Evolutionary conservation across 1,284 basidiomycete genomes (phyloP).

Genomic region (Paramarasmius palmivorus): DNA sequence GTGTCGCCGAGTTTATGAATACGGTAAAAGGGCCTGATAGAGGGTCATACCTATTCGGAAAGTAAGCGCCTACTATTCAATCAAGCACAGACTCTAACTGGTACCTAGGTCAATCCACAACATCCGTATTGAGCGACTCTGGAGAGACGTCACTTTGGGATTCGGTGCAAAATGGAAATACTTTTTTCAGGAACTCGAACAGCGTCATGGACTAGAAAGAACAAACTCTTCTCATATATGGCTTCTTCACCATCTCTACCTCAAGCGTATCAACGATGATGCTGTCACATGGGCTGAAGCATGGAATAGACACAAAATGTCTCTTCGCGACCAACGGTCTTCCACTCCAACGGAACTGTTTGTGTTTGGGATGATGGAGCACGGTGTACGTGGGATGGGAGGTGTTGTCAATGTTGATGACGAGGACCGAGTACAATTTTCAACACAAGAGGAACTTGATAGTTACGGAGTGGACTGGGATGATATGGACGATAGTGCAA

Average conservation of each 20-base stretch:
- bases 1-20: conserved; percentile 30
- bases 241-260: conserved; percentile 13
- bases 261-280: conserved; percentile 8
- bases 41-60: conserved; percentile 33
- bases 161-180: conserved; percentile 8
- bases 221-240: conserved; percentile 6
- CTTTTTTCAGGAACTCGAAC: conserved; percentile 8
- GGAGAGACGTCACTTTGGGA: conserved; percentile 9
- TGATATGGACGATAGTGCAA: neutral
- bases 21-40: conserved; percentile 15
- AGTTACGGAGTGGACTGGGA: conserved; percentile 3
- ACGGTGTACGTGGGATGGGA: neutral
- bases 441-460: neutral
- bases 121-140: conserved; percentile 11
- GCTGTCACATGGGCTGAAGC: neutral
- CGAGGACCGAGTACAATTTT: neutral
- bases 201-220: conserved; percentile 1
- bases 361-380: conserved; percentile 9
- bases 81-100: neutral
- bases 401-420: neutral
- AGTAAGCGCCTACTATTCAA: conserved; percentile 14
- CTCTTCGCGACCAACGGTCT: neutral
- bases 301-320: conserved; percentile 10
- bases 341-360: conserved; percentile 6
- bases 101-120: conserved; percentile 4